Evolutionary conservation across 495 filamentous ascomycete genomes (phyloP).

Genomic region (Bathelium albidoporum): DNA sequence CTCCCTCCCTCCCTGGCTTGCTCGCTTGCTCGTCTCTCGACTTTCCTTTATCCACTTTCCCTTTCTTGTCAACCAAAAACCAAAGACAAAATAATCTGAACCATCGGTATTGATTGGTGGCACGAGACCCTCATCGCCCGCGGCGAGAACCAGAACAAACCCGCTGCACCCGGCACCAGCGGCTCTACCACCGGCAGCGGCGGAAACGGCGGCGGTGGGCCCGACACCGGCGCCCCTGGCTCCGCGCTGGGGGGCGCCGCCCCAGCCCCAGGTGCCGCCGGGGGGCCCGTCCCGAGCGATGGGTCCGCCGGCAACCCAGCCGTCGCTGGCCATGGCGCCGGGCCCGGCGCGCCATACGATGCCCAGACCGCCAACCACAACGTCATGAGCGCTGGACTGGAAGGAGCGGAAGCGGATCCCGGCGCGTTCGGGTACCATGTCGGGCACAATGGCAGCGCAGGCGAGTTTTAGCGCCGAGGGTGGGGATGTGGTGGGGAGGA

Average conservation of each 20-base stretch:
- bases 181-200: conserved; percentile 15
- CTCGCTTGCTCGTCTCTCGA: not conserved
- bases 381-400: conserved; percentile 26
- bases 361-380: conserved; percentile 24
- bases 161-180: conserved; percentile 11
- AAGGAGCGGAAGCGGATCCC: conserved; percentile 23
- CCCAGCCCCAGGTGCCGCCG: not conserved
- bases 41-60: conserved; percentile 7
- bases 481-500: not conserved
- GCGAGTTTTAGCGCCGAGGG: conserved; percentile 19
- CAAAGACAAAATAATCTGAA: conserved; percentile 27
- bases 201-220: not conserved
- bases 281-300: too few species aligned
- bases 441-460: conserved; percentile 24
- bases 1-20: not conserved
- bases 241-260: not conserved
- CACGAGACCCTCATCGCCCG: conserved; percentile 32
- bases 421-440: conserved; percentile 30
- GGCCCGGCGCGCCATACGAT: conserved; percentile 16
- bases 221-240: not conserved
- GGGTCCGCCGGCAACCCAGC: not conserved
- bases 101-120: conserved; percentile 30
- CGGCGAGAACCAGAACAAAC: conserved; percentile 27
- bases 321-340: too few species aligned
- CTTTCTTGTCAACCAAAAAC: conserved; percentile 15